A percentile compares a stretch with the other conserved stretches of the same genome.
Conservation (phyloP, 768 basidiomycete genomes). For the Solioccasus polychromus region DNA sequence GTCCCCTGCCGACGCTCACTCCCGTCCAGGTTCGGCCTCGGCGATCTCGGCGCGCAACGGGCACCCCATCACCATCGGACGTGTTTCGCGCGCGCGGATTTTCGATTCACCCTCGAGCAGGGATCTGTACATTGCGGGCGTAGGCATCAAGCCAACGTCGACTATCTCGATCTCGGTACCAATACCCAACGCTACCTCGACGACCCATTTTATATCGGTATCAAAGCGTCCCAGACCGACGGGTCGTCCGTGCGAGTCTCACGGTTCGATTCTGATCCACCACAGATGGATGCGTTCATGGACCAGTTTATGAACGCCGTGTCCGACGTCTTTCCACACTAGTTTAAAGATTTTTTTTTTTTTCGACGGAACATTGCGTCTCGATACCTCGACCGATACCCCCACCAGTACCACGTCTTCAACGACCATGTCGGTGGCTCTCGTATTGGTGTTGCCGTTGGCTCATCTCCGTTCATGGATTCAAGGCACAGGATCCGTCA, state of each 20-base stretch:
- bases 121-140: conserved; percentile 69
- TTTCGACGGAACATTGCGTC: conserved; percentile 78
- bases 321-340: conserved; percentile 58
- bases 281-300: conserved; percentile 70
- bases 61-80: conserved; percentile 61
- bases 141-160: conserved; percentile 55
- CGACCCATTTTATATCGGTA: conserved; percentile 76
- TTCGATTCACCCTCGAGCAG: conserved; percentile 26
- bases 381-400: conserved; percentile 64
- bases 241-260: conserved; percentile 37
- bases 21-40: conserved; percentile 69
- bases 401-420: conserved; percentile 56
- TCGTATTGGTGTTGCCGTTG: background rate
- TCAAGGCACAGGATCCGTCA: conserved; percentile 73
- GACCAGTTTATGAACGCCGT: conserved; percentile 73
- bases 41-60: conserved; percentile 41
- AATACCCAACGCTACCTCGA: conserved; percentile 64
- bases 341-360: conserved; percentile 80
- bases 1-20: too few relatives aligned
- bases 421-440: conserved; percentile 63
- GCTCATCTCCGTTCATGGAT: conserved; percentile 36
- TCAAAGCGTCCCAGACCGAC: conserved; percentile 53
- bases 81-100: background rate
- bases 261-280: background rate
- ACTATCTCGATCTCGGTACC: conserved; percentile 74